Evolutionary conservation across 352 stramenopile species (phyloP), one percentile per base, ranked within the genome.

Genomic region (Thalassiosira hispida): DNA sequence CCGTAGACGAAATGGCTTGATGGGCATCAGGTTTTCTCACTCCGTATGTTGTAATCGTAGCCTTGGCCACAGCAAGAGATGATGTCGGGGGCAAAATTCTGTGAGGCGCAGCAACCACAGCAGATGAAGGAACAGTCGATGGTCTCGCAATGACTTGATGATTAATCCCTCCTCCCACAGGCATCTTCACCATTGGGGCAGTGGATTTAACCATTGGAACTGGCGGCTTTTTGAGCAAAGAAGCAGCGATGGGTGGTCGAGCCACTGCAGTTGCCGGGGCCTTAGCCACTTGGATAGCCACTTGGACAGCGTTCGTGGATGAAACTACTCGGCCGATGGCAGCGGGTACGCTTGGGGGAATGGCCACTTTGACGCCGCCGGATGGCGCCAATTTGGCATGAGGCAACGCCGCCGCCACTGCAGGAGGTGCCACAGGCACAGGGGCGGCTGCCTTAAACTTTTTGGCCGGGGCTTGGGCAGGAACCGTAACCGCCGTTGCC

Each of bases 61-160:
- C 33, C 4, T 65, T 60, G 16, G 72, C 23, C 0, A 56, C 49
- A 44, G 62, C 27, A 29, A 57, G 27, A 9, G 53, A 55, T 25
- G 16, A 51, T 59, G 14, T 16, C 11, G 53, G 40, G 16, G 57
- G 11, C 27, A 57, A 9, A 9, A 46, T 29, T 56, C 51, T 63
- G 55, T 64, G n/a, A 46, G 64, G 20, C 3, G 49, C 27, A 8
- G 33, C 27, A 29, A 53, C 29, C 31, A 38, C 31, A 20, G 42
- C 49, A 8, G 64, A 47, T 8, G 57, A 70, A 23, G 38, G 25
- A 40, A 49, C 35, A 1, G 47, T 56, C 27, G 63, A 38, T 16
- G 64, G 56, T 11, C 60, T 70, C 7, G 57, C n/a, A 56, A 71
- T 18, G 31, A 71, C 63, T 70, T 74, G 73, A 59, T 66, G 64